These are phyloP conservation scores for Orychophragmus violaceus DNA, from an alignment of 345 rosid species.

Conservation along the genomic window DNA sequence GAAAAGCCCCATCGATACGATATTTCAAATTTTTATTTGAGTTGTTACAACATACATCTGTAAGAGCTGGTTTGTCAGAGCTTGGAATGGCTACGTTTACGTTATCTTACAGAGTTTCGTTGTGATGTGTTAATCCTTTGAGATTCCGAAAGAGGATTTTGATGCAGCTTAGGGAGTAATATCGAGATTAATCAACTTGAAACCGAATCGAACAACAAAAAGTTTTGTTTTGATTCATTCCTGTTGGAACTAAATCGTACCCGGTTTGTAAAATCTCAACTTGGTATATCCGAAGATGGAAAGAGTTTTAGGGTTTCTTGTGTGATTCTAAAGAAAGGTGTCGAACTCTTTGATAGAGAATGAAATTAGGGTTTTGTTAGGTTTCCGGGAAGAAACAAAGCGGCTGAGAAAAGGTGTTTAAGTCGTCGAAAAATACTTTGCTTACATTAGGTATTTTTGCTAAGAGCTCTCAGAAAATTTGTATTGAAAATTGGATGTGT, in stretches of 20 bases:
- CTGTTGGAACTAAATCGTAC: background rate
- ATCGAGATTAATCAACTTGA: background rate
- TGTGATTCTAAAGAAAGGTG: too few relatives aligned
- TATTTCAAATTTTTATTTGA: constrained; percentile 13
- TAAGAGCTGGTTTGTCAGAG: constrained; percentile 9
- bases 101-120: background rate
- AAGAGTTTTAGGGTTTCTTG: too few relatives aligned
- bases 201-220: background rate
- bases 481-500: too few relatives aligned
- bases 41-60: constrained; percentile 14
- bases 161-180: background rate
- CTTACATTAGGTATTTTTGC: too few relatives aligned
- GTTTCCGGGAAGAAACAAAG: too few relatives aligned
- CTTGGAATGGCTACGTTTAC: constrained; percentile 11
- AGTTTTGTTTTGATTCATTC: background rate
- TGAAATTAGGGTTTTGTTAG: too few relatives aligned
- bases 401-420: too few relatives aligned
- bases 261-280: background rate
- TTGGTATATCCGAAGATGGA: too few relatives aligned
- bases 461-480: too few relatives aligned
- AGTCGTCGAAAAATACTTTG: too few relatives aligned
- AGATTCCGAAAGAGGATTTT: background rate
- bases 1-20: constrained; percentile 17
- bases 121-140: background rate
- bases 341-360: too few relatives aligned